Conservation (phyloP, 2,329 filamentous ascomycete genomes). For the Rhynchosporium graminicola region DNA sequence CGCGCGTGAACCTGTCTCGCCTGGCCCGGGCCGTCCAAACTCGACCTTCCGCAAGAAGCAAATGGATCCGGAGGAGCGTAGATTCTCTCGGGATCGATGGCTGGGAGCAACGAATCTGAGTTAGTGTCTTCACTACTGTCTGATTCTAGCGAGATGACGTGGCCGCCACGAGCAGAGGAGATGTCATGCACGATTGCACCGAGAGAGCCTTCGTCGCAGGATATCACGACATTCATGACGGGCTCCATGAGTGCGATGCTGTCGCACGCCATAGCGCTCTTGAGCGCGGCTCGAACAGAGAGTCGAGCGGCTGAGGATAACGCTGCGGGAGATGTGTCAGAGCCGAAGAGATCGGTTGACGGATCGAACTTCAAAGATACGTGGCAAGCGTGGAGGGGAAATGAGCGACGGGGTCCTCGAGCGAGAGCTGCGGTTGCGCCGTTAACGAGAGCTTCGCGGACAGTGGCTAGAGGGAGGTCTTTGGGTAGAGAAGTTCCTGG, state of each 20-base stretch:
- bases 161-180: conserved; percentile 69
- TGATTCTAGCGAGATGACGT: conserved; percentile 68
- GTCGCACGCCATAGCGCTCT: conserved; percentile 55
- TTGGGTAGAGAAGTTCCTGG: conserved; percentile 51
- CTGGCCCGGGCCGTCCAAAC: conserved; percentile 50
- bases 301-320: conserved; percentile 66
- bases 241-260: conserved; percentile 80
- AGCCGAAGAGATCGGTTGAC: conserved; percentile 61
- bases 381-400: conserved; percentile 75
- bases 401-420: conserved; percentile 77
- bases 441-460: conserved; percentile 65
- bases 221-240: conserved; percentile 87
- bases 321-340: conserved; percentile 66
- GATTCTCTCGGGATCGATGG: conserved; percentile 71
- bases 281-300: conserved; percentile 70
- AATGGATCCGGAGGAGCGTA: conserved; percentile 91
- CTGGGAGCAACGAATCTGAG: conserved; percentile 24
- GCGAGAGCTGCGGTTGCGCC: conserved; percentile 82
- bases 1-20: conserved; percentile 74
- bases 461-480: conserved; percentile 50
- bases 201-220: conserved; percentile 78
- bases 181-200: conserved; percentile 83
- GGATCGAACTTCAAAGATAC: conserved; percentile 72
- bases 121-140: conserved; percentile 31
- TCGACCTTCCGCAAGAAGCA: conserved; percentile 49